Evolutionary conservation across 2,329 filamentous ascomycete species (phyloP), one percentile per base, ranked within the genome.

Genomic region (Fusarium sterilihyphosum): DNA sequence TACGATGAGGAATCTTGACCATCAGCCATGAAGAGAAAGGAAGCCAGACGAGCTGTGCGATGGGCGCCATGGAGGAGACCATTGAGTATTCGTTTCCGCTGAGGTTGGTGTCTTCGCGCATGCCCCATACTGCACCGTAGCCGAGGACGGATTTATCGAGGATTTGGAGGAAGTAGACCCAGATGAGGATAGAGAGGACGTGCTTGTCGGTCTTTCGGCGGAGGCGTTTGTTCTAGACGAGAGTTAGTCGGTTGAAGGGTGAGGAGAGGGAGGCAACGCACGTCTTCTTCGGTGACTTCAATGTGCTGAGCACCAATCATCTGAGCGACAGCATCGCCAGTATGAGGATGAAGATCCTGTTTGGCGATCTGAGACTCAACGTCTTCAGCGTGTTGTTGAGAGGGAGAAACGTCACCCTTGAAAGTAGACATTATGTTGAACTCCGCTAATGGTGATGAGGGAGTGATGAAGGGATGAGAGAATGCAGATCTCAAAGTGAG

Each of bases 11-110:
- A 1, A 92, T 85, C 73, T 88, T 90, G 72, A 92, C 88, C 67
- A 92, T 91, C 38, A 92, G 83, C 65, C 86, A 85, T 0, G 88
- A 88, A 0, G 89, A 90, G 67, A 91, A 88, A 0, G 89, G 89
- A 69, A 90, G 88, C 88, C 89, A 91, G 49, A 82, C 87, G 41
- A 92, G 84, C 78, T 92, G 89, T 4, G 89, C 89, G 31, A 92
- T 89, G 2, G 89, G 84, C 1, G 86, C 83, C 46, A 91, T 89
- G 11, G 88, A 90, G 31, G 88, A 86, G 29, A 91, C 80, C 26
- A 91, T 80, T 0, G 88, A 89, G 81, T 90, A 90, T 66, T 90
- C 84, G 66, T 87, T 85, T 2, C 88, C 88, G 0, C 80, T 85
- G 22, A 91, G 84, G 56, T 84, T 71, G 5, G 85, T 85, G 74